Evolutionary conservation across 2,329 filamentous ascomycete genomes (phyloP).

Genomic region (Clonostachys sp.): DNA sequence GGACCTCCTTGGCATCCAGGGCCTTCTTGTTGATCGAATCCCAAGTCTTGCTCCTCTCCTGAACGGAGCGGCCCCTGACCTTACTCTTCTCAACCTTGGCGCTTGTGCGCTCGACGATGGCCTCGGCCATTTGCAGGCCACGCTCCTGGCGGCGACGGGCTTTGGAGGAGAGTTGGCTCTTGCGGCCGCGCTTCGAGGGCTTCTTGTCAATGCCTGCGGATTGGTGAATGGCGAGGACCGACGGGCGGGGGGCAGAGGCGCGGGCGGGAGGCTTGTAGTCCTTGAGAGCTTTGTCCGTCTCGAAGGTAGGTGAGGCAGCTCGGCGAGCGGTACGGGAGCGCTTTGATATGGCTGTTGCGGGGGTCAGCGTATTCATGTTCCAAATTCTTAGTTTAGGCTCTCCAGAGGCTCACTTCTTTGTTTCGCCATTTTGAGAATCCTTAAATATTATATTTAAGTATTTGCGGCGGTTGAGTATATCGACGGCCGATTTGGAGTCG

Average conservation of each 20-base stretch:
- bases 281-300: constrained; percentile 69
- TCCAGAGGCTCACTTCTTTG: constrained; percentile 15
- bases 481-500: neutral
- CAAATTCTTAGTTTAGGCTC: too few relatives aligned
- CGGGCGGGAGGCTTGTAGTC: constrained; percentile 46
- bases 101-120: constrained; percentile 53
- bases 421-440: constrained; percentile 18
- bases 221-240: constrained; percentile 66
- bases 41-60: constrained; percentile 49
- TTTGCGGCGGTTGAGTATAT: neutral
- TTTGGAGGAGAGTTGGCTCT: constrained; percentile 47
- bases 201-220: constrained; percentile 67
- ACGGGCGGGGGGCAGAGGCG: constrained; percentile 43
- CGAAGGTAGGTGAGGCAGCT: constrained; percentile 64
- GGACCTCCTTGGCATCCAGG: constrained; percentile 9
- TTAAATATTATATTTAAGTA: neutral
- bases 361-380: too few relatives aligned
- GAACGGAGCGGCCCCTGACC: constrained; percentile 37
- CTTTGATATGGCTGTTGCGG: constrained; percentile 49
- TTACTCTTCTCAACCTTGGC: constrained; percentile 52
- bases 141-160: constrained; percentile 52
- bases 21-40: constrained; percentile 49
- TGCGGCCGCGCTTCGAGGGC: constrained; percentile 55
- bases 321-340: constrained; percentile 74
- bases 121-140: constrained; percentile 54